Conservation (phyloP, 345 rosid species). For the Leavenworthia alabamica region DNA sequence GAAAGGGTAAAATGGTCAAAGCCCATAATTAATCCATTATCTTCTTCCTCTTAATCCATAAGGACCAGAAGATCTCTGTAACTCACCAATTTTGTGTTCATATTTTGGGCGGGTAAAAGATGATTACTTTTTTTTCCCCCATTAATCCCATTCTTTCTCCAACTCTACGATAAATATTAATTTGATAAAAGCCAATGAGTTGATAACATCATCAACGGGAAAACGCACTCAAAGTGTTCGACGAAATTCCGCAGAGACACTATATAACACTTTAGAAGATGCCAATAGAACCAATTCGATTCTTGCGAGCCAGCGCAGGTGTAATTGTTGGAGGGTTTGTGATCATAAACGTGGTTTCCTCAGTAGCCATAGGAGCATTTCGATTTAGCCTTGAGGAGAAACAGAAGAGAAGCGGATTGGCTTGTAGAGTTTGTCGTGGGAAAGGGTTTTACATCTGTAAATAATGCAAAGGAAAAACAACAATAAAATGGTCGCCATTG, state of each 20-base stretch:
- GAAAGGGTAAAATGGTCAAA: not conserved
- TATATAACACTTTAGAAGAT: slow-evolving; percentile 13
- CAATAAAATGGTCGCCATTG: slow-evolving; percentile 70
- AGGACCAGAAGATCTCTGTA: not conserved
- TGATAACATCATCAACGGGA: not conserved
- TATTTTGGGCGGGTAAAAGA: not conserved
- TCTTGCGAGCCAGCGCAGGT: slow-evolving; percentile 31
- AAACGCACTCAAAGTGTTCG: slow-evolving; percentile 35
- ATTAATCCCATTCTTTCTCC: not conserved
- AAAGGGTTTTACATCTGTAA: slow-evolving; percentile 85
- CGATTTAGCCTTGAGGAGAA: slow-evolving; percentile 36
- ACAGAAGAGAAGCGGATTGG: slow-evolving; percentile 45
- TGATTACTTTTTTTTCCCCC: not conserved
- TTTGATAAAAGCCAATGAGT: not conserved
- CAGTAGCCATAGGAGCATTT: slow-evolving; percentile 36
- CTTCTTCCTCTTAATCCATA: not conserved
- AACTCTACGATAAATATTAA: not conserved
- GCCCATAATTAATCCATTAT: not conserved
- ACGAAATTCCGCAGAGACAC: slow-evolving; percentile 32
- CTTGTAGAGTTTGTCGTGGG: slow-evolving; percentile 57
- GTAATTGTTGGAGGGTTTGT: slow-evolving; percentile 41
- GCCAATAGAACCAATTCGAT: slow-evolving; percentile 46
- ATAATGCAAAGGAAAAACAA: slow-evolving; percentile 69
- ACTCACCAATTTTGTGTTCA: not conserved
- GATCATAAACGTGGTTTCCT: slow-evolving; percentile 37